Evolutionary conservation across 306 rosid genomes (phyloP), one percentile per base, ranked within the genome.

Genomic region (Biancaea sappan): DNA sequence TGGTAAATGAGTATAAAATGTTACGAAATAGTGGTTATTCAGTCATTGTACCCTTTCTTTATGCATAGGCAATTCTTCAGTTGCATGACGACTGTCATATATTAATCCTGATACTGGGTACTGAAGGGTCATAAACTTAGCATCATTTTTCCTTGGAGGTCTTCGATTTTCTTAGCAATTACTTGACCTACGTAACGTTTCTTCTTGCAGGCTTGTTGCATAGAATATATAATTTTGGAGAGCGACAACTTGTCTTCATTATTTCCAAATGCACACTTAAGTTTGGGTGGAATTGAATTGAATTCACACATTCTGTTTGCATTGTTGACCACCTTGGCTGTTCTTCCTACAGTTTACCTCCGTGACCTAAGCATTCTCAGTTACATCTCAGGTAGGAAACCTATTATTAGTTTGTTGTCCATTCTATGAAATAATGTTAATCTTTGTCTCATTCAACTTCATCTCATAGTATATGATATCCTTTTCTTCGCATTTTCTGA

Each of bases 341-440:
- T 95, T 88, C 98, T 95, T 84, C 99, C 99, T 10, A 95, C 99
- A 1, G 95, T 88, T 77, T 87, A 89, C 92, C 99, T 95, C 41
- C 92, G 97, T 2, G 99, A 95, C 83, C 89, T 95, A 47, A 92
- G 93, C 34, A 61, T 95, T 78, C 93, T 95, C 56, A 95, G 99
- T 77, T 95, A 90, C 76, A 90, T 95, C 69, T 95, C 98, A 52
- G 98, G 98, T 94, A 71, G 63, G 18, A 3, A 56, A 46, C 56
- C 28, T 32, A 12, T 53, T 37, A 57, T 74, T 48, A 50, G 68
- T 58, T 34, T 47, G 3, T 25, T 5, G n/a, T 32, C 69, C 56
- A 38, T 58, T 46, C 29, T 67, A 28, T 31, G 12, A 43, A 61
- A 60, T 16, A 66, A 57, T 18, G 59, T 22, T 14, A 40, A 21